Conservation (phyloP, 805 yeast species). For the Kregervanrija fluxuum region DNA sequence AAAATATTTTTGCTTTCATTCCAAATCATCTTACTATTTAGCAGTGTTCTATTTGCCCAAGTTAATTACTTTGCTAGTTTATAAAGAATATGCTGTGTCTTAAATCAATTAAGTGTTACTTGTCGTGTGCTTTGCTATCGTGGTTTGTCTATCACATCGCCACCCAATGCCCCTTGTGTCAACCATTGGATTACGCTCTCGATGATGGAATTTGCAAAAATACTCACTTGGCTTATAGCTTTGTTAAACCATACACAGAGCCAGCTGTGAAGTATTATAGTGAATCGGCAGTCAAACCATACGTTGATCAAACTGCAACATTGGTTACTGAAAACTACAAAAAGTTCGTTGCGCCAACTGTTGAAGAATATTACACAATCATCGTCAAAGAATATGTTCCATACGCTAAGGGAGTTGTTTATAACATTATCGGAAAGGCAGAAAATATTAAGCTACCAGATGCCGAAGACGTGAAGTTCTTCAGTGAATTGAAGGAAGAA, state of each 20-base stretch:
- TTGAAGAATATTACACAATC: conserved; percentile 12
- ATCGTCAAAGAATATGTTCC: conserved; percentile 5
- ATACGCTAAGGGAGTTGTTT: neutral
- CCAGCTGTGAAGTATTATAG: conserved; percentile 14
- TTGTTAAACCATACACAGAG: conserved; percentile 14
- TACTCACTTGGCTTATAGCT: conserved; percentile 14
- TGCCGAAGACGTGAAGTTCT: conserved; percentile 1
- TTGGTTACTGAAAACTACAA: conserved; percentile 6
- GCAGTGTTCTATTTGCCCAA: too few species aligned
- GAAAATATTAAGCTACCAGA: conserved; percentile 6
- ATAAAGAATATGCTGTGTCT: neutral
- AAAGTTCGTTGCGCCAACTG: conserved; percentile 12
- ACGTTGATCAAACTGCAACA: conserved; percentile 12
- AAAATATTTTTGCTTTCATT: too few species aligned
- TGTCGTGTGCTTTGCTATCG: conserved; percentile 11
- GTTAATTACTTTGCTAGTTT: too few species aligned
- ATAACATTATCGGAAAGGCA: neutral
- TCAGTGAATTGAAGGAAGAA: conserved; percentile 2
- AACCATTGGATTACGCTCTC: conserved; percentile 7
- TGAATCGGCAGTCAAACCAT: conserved; percentile 18
- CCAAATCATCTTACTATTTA: too few species aligned
- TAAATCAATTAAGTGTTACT: conserved; percentile 12
- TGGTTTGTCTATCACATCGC: conserved; percentile 16
- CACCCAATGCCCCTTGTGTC: conserved; percentile 19
- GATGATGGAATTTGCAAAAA: conserved; percentile 17